These are phyloP conservation scores for Lycium barbarum DNA, from an alignment of 257 asterid species.

Conservation along the genomic window DNA sequence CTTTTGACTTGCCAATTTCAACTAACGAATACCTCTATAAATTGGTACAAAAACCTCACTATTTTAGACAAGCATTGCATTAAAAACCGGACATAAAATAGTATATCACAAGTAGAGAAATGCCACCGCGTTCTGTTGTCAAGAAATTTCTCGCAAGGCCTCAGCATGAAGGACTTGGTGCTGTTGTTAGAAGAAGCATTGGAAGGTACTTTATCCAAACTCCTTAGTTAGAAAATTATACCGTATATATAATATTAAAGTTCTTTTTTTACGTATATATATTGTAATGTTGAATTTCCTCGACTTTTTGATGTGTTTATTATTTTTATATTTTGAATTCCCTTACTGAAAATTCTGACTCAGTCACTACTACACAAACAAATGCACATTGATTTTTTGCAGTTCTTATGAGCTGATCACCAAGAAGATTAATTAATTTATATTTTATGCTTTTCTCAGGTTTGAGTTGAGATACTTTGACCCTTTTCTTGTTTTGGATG, in stretches of 20 bases:
- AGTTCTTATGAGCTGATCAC: background rate
- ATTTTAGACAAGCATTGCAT: background rate
- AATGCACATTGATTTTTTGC: background rate
- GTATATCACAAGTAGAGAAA: background rate
- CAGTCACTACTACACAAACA: background rate
- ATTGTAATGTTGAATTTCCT: background rate
- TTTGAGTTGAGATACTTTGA: conserved; percentile 79
- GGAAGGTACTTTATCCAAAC: conserved; percentile 59
- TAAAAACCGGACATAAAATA: background rate
- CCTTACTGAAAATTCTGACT: background rate
- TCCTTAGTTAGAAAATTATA: background rate
- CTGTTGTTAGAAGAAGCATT: conserved; percentile 88
- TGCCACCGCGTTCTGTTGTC: conserved; percentile 64
- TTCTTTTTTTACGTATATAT: background rate
- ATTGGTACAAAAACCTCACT: background rate
- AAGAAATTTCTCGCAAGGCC: conserved; percentile 79
- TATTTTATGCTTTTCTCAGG: conserved; percentile 44
- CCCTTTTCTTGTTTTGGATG: conserved; percentile 87
- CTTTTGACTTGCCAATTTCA: background rate
- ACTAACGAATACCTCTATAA: conserved; percentile 32
- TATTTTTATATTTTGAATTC: no score
- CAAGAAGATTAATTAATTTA: background rate
- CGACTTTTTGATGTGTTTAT: no score
- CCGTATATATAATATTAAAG: background rate
- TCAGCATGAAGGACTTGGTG: conserved; percentile 89